A percentile compares a stretch with the other conserved stretches of the same genome.
These are phyloP conservation scores for Botrytis tulipae DNA, from an alignment of 2,329 filamentous ascomycete species.

Conservation along the genomic window DNA sequence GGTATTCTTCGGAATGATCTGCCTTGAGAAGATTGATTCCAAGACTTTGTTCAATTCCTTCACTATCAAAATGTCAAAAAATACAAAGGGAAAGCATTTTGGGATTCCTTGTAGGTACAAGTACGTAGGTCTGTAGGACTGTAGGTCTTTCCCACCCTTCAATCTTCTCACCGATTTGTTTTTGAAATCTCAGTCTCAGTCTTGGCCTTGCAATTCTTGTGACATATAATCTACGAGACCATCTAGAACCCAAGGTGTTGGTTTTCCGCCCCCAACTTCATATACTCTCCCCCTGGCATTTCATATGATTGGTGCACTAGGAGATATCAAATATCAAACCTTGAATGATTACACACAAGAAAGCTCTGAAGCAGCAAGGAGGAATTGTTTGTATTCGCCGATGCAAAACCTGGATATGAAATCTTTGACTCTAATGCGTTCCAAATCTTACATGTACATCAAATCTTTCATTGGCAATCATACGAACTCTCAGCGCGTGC, in stretches of 20 bases:
- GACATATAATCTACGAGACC: conserved; percentile 7
- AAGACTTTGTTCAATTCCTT: conserved; percentile 6
- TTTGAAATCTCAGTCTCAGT: neutral
- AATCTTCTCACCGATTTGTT: neutral
- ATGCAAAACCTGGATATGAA: neutral
- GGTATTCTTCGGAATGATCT: neutral
- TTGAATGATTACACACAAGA: neutral
- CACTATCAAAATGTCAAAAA: neutral
- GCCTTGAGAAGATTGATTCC: conserved; percentile 12
- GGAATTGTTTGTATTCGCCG: neutral
- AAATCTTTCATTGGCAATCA: conserved; percentile 1
- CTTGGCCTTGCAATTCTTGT: neutral
- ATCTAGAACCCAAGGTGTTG: conserved; percentile 5
- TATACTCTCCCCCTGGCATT: neutral
- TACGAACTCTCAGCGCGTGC: neutral
- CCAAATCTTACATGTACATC: conserved; percentile 7
- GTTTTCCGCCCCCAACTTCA: conserved; percentile 3
- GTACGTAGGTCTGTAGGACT: neutral
- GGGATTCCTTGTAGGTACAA: neutral
- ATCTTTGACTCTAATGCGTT: neutral
- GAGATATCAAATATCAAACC: neutral
- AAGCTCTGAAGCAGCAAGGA: conserved; percentile 13
- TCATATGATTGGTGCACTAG: neutral
- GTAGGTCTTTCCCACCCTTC: neutral
- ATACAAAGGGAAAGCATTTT: neutral